phyloP scores from a whole-genome alignment of 2,329 filamentous ascomycete species.

The Monilinia fructigena region DNA sequence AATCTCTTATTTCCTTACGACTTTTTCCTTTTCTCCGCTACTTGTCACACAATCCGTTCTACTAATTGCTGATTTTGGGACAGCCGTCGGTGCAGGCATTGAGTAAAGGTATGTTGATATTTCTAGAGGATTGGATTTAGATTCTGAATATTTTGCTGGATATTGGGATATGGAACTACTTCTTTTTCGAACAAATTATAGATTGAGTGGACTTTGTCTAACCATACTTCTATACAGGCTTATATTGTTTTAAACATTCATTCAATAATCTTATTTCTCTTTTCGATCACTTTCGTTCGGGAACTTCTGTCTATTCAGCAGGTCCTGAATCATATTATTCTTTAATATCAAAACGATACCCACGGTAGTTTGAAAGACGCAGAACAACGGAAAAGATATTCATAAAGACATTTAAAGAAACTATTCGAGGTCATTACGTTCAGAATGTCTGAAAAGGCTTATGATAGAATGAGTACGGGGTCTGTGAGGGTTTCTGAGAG shows the following conservation, averaged over 20 bases:
- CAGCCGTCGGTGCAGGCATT: conserved; percentile 41
- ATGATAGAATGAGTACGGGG: conserved; percentile 34
- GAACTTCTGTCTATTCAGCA: conserved; percentile 40
- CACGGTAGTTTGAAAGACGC: conserved; percentile 29
- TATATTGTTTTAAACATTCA: conserved; percentile 13
- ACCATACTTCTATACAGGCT: conserved; percentile 13
- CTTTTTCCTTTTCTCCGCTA: conserved; percentile 20
- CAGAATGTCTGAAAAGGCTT: conserved; percentile 34
- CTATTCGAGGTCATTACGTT: conserved; percentile 34
- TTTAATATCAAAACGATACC: conserved; percentile 31
- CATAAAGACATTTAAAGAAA: conserved; percentile 26
- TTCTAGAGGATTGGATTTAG: background rate
- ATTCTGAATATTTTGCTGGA: conserved; percentile 25
- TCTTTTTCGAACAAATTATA: conserved; percentile 15
- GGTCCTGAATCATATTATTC: conserved; percentile 40
- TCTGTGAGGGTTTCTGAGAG: conserved; percentile 60
- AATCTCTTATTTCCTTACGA: conserved; percentile 16
- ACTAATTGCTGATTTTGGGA: conserved; percentile 34
- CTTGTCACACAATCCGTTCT: conserved; percentile 30
- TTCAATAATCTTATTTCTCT: conserved; percentile 16
- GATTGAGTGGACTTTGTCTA: background rate
- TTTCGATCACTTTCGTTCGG: conserved; percentile 28
- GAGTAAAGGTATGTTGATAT: conserved; percentile 36
- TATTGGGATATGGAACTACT: conserved; percentile 25
- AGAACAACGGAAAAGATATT: conserved; percentile 21